phyloP scores from a whole-genome alignment of 176 grass and related monocot species.

The Alloteropsis semialata region DNA sequence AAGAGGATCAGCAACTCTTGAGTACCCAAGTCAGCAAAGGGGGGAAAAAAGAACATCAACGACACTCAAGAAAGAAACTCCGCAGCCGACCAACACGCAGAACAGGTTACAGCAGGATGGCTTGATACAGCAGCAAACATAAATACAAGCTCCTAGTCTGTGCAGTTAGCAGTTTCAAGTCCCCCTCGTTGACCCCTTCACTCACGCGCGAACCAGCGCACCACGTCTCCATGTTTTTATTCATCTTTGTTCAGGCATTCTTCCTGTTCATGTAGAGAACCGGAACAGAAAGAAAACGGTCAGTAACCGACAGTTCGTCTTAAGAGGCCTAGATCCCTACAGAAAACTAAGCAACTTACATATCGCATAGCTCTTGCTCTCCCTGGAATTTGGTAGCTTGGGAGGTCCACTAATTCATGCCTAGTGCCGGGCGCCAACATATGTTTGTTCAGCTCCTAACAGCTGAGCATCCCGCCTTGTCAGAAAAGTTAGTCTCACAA shows the following conservation, averaged over 20 bases:
- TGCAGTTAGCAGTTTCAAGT: slow-evolving; percentile 35
- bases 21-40: not conserved
- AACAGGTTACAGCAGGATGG: slow-evolving; percentile 15
- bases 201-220: not conserved
- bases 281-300: not conserved
- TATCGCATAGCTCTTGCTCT: not conserved
- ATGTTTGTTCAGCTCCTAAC: slow-evolving; percentile 41
- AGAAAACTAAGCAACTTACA: not conserved
- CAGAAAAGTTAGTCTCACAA: slow-evolving; percentile 11
- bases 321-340: not conserved
- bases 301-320: not conserved
- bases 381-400: slow-evolving; percentile 17
- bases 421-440: slow-evolving; percentile 22
- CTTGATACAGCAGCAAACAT: slow-evolving; percentile 22
- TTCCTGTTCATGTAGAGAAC: not conserved
- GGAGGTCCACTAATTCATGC: slow-evolving; percentile 7
- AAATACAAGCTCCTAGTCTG: slow-evolving; percentile 26
- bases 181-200: not conserved
- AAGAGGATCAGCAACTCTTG: not conserved
- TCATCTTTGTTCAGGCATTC: slow-evolving; percentile 8
- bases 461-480: slow-evolving; percentile 17
- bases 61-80: not conserved
- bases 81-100: slow-evolving; percentile 12
- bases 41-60: not conserved
- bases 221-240: not conserved